These are phyloP conservation scores for Purshia tridentata DNA, from an alignment of 306 rosid genomes.

Conservation along the genomic window DNA sequence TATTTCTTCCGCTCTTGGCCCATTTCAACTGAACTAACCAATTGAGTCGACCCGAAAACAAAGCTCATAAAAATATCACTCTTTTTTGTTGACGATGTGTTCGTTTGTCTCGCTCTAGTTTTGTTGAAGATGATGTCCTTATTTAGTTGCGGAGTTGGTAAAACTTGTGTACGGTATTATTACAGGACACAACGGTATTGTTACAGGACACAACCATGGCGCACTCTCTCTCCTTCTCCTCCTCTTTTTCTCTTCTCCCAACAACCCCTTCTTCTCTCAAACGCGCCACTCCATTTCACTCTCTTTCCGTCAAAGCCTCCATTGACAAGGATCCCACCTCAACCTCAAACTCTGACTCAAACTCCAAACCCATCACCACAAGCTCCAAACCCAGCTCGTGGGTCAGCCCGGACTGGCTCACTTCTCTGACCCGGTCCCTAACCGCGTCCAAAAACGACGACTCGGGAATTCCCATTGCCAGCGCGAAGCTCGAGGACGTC, in stretches of 20 bases:
- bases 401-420: constrained; percentile 97
- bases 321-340: constrained; percentile 38
- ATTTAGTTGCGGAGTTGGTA: background rate
- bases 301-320: constrained; percentile 51
- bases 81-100: no score
- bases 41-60: no score
- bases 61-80: no score
- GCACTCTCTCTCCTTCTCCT: constrained; percentile 33
- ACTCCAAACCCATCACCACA: constrained; percentile 17
- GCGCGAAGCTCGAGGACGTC: constrained; percentile 82
- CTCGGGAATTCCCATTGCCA: constrained; percentile 74
- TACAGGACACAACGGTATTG: no score
- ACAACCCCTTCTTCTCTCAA: constrained; percentile 15
- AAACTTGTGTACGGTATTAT: no score
- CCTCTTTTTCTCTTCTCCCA: constrained; percentile 31
- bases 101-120: background rate
- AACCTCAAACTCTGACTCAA: background rate
- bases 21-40: no score
- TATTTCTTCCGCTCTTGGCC: no score
- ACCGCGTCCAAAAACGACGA: constrained; percentile 47
- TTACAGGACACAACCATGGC: constrained; percentile 34
- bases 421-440: constrained; percentile 62
- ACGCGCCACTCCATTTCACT: constrained; percentile 29
- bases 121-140: background rate
- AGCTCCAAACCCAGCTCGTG: constrained; percentile 52